Evolutionary conservation across 2,329 filamentous ascomycete species (phyloP).

Genomic region (Penicillium digitatum): DNA sequence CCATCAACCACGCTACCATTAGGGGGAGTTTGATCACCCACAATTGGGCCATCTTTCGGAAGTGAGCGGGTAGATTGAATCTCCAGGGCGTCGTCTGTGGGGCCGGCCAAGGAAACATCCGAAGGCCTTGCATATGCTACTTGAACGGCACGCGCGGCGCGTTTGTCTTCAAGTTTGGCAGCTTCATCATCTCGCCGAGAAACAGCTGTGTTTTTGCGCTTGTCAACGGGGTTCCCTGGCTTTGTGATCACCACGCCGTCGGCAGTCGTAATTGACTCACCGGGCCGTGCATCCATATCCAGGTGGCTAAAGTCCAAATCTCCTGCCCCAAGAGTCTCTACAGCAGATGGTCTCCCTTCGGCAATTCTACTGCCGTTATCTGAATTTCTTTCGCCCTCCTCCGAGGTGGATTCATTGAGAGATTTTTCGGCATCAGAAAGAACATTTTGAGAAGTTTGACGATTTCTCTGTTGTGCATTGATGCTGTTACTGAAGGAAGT

Average conservation of each 20-base stretch:
- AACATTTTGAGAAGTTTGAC: conserved; percentile 32
- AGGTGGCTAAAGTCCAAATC: conserved; percentile 86
- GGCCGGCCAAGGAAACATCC: conserved; percentile 39
- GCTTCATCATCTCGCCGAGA: conserved; percentile 49
- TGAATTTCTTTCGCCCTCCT: conserved; percentile 24
- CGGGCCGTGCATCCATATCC: conserved; percentile 56
- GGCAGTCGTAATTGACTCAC: conserved; percentile 34
- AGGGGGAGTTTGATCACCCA: conserved; percentile 63
- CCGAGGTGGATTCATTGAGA: conserved; percentile 23
- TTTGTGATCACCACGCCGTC: conserved; percentile 40
- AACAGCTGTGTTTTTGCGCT: conserved; percentile 36
- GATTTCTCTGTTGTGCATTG: conserved; percentile 49
- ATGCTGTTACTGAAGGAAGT: conserved; percentile 67
- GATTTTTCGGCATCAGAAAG: conserved; percentile 32
- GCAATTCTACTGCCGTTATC: conserved; percentile 30
- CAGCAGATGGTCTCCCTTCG: conserved; percentile 65
- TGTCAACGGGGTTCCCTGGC: conserved; percentile 30
- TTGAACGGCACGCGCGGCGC: conserved; percentile 58
- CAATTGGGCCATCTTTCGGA: conserved; percentile 28
- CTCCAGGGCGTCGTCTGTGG: conserved; percentile 35
- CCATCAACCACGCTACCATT: conserved; percentile 62
- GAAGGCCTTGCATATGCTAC: conserved; percentile 53
- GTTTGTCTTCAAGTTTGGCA: conserved; percentile 56
- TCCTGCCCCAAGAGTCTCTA: conserved; percentile 84
- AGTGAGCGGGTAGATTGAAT: conserved; percentile 30